Percentiles rank a stretch among this genome's conserved stretches.
Evolutionary conservation across 345 rosid species (phyloP).

Genomic region (Anacardium occidentale): DNA sequence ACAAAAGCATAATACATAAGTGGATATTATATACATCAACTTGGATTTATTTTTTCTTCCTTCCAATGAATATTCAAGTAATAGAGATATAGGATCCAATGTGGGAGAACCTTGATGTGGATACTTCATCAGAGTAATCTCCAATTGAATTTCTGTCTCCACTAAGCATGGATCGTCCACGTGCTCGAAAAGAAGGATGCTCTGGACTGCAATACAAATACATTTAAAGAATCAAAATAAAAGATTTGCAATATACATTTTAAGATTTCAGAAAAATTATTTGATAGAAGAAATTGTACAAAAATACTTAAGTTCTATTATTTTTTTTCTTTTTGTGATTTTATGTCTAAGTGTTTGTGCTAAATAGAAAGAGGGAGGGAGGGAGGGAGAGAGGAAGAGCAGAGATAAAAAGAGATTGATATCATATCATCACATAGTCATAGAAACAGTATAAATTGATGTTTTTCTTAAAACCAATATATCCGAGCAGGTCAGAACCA

Average conservation of each 20-base stretch:
- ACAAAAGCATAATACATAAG: no score
- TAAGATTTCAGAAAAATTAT: neutral
- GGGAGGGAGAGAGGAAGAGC: neutral
- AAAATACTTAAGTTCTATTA: neutral
- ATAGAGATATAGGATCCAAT: neutral
- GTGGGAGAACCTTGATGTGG: slow-evolving; percentile 63
- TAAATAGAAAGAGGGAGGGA: neutral
- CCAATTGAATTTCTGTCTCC: slow-evolving; percentile 64
- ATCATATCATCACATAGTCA: slow-evolving; percentile 9
- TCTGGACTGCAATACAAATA: slow-evolving; percentile 68
- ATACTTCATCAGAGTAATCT: slow-evolving; percentile 58
- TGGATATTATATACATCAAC: no score
- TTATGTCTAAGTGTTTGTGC: neutral
- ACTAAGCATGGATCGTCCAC: slow-evolving; percentile 77
- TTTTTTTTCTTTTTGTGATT: neutral
- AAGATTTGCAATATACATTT: neutral
- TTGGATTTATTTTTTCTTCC: no score
- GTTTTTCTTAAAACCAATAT: neutral
- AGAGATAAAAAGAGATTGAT: no score
- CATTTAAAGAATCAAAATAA: slow-evolving; percentile 1
- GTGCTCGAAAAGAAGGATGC: slow-evolving; percentile 76
- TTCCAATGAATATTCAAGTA: no score
- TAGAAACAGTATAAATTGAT: neutral
- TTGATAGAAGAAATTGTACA: neutral
- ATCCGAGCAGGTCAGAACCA: neutral